Percentiles rank a stretch among this genome's conserved stretches.
Conservation (phyloP, 768 basidiomycete species). For the Epithele typhae region DNA sequence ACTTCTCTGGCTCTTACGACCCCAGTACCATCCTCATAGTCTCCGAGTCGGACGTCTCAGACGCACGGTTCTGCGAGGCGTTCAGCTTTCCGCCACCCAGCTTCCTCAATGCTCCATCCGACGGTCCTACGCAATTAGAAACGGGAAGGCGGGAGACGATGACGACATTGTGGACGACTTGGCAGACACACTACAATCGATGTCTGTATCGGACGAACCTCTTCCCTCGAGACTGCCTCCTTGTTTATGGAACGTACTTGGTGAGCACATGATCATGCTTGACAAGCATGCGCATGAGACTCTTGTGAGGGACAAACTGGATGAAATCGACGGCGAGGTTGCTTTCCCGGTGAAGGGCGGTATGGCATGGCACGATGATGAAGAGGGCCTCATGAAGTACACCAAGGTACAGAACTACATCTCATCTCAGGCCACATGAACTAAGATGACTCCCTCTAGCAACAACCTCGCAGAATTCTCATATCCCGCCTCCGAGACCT, state of each 20-base stretch:
- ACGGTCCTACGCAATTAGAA: no score
- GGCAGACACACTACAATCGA: conserved; percentile 35
- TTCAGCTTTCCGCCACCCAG: conserved; percentile 68
- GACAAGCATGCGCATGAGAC: conserved; percentile 44
- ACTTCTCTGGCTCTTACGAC: conserved; percentile 64
- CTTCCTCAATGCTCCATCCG: conserved; percentile 14
- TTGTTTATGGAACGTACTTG: conserved; percentile 36
- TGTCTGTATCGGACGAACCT: conserved; percentile 37
- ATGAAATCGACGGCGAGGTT: conserved; percentile 5
- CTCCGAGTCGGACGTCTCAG: conserved; percentile 41
- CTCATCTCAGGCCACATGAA: neutral
- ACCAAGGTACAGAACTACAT: conserved; percentile 42
- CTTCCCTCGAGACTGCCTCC: conserved; percentile 31
- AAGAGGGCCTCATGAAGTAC: conserved; percentile 44
- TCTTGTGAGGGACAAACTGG: conserved; percentile 31
- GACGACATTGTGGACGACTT: conserved; percentile 34
- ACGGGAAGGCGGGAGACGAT: no score
- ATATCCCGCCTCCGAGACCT: conserved; percentile 61
- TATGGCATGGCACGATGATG: conserved; percentile 51
- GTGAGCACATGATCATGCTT: conserved; percentile 43
- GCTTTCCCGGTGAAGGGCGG: conserved; percentile 37
- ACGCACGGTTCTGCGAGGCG: conserved; percentile 51
- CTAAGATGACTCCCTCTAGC: conserved; percentile 29
- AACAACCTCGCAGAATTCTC: conserved; percentile 60
- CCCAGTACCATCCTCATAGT: conserved; percentile 64